Base-by-base conservation (phyloP, 257 asterid genomes). In the Nicotiana sylvestris region DNA sequence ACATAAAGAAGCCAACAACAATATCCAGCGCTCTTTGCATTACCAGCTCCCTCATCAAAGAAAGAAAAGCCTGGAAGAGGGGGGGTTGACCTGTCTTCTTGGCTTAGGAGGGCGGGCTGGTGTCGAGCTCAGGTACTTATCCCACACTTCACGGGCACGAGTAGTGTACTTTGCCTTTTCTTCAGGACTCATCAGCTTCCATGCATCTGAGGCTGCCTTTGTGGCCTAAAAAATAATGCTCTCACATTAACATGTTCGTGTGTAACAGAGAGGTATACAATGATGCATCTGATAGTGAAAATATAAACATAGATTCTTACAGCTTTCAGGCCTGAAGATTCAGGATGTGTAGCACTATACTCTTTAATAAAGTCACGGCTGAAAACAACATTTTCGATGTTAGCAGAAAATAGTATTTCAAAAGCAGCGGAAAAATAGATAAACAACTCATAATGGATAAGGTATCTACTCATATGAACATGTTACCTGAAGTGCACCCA, bases 101-200 rank as follows among this genome's bases (percentile, higher is more conserved):
- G 97, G 98, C 88, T 92, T 96, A 84, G 96, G 97, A 87, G 86
- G 84, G 84, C 95, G 95, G 62, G 97, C 90, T 74, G 98, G 99
- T 67, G 95, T 87, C 35, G 92, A 72, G 85, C 92, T 93, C 88
- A 94, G 87, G 89, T 94, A 94, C 85, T 93, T 91, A 87, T 94
- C 98, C 98, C 98, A 94, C 58, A 96, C 96, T 87, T 96, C 98
- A 86, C 99, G 98, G 66, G 99, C 92, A 57, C 97, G 99, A 81
- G 89, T 90, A 58, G 98, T 94, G 90, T 96, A 96, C 87, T 93
- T 96, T 62, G 91, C 94, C 86, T 96, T 96, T 82, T 96, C 98
- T 82, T 96, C 98, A 27, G 97, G 91, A 83, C 88, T 85, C 98
- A 96, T 94, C 84, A 94, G 66, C 84, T 96, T 96, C 99, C 99